Base-by-base conservation (phyloP, 2,329 filamentous ascomycete genomes). In the Aspergillus neotritici region DNA sequence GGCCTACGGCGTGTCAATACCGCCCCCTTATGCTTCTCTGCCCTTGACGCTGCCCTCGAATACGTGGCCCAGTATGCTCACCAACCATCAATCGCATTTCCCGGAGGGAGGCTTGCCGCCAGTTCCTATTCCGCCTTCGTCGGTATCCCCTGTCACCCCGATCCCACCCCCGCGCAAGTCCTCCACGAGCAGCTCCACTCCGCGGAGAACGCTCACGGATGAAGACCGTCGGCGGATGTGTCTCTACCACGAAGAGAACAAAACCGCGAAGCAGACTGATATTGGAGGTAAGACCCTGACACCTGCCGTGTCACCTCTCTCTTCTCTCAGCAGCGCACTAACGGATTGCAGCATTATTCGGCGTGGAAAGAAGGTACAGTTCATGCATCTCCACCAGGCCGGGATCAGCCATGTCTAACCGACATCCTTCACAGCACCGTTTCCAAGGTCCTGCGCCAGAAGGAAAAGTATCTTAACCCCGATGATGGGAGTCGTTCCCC, bases 371-470 rank as follows among this genome's bases (percentile, higher is more conserved):
- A 84, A 97, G 93, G 93, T 97, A 82, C 50, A 50, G 51, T 45
- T 25, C 21, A 25, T 25, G 21, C 31, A 40, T 39, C 43, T 25
- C 21, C 21, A 25, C 21, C 9, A 25, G 21, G 21, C 7, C 7
- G 9, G 5, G 21, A 25, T 25, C 7, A 25, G 21, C 21, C 21
- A 25, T 9, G 21, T 52, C 51, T 53, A 44, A 53, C 47, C 14
- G 21, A 32, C 38, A 11, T 40, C 25, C 34, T 37, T 39, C 58
- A 44, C 65, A 98, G 93, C 71, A 98, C 93, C 37, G 93, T 98
- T n/a, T 98, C 93, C 42, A 98, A 98, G 65, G 93, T 97, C 43
- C 69, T 98, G 52, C 83, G 91, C 41, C 84, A 95, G 60, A 94
- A 91, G 70, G 93, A 98, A 51, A 93, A 94, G 65, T 97, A 94